Percentiles rank a stretch among this genome's conserved stretches.
These are phyloP conservation scores for Xylaria cubensis DNA, from an alignment of 495 filamentous ascomycete genomes.

Conservation along the genomic window DNA sequence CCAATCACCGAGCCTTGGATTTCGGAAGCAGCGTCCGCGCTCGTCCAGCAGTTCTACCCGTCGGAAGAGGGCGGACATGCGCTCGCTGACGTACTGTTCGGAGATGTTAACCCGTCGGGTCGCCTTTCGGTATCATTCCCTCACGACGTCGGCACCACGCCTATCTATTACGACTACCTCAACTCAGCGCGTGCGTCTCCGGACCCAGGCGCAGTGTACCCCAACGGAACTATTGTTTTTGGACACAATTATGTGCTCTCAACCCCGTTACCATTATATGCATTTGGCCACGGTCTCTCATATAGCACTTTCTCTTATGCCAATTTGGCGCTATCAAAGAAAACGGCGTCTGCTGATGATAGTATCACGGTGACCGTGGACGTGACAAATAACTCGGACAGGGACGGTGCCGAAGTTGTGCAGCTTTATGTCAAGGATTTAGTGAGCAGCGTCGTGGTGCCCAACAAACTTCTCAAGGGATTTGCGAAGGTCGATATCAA, in stretches of 20 bases:
- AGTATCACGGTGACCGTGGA: constrained; percentile 62
- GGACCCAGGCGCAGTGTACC: constrained; percentile 54
- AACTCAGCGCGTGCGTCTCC: constrained; percentile 65
- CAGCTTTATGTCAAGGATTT: constrained; percentile 70
- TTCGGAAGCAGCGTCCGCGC: constrained; percentile 61
- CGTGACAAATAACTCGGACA: constrained; percentile 61
- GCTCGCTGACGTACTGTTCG: constrained; percentile 79
- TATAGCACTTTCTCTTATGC: constrained; percentile 69
- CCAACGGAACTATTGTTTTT: constrained; percentile 67
- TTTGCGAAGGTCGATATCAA: constrained; percentile 70
- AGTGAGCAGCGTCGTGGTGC: constrained; percentile 67
- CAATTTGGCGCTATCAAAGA: constrained; percentile 53
- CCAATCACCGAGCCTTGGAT: constrained; percentile 74
- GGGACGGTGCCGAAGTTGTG: constrained; percentile 70
- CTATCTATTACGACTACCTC: constrained; percentile 73
- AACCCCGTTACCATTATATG: constrained; percentile 63
- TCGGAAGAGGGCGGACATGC: constrained; percentile 80
- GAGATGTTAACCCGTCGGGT: constrained; percentile 81
- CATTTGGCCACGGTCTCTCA: constrained; percentile 72
- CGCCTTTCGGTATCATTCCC: constrained; percentile 66
- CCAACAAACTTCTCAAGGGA: constrained; percentile 70
- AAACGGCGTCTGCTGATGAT: constrained; percentile 50
- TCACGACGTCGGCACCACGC: constrained; percentile 66
- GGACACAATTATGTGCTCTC: constrained; percentile 71
- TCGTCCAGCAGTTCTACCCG: constrained; percentile 76